Conservation (phyloP, 2,329 filamentous ascomycete species). For the Phialophora expanda region DNA sequence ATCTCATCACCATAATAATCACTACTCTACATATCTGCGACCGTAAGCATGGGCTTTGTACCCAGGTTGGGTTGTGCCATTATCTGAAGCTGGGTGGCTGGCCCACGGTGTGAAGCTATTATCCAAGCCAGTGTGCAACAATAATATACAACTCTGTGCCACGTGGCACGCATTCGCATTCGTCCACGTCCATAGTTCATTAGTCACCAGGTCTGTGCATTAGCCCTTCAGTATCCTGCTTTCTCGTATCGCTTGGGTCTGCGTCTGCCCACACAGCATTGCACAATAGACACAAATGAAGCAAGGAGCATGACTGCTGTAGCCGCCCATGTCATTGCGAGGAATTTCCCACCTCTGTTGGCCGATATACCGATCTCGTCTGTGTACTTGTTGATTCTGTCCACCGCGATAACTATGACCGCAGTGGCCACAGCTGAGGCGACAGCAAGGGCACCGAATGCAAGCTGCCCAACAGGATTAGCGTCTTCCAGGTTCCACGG, state of each 20-base stretch:
- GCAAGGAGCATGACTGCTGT: slow-evolving; percentile 52
- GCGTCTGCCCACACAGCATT: slow-evolving; percentile 29
- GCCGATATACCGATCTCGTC: slow-evolving; percentile 57
- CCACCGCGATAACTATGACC: slow-evolving; percentile 59
- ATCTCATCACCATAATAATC: not conserved
- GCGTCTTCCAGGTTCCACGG: not conserved
- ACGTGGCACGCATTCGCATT: not conserved
- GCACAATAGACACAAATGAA: slow-evolving; percentile 43
- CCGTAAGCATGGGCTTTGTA: too few species aligned
- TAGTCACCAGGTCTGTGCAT: not conserved
- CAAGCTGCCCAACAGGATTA: slow-evolving; percentile 46
- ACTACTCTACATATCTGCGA: not conserved
- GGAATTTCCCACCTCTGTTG: slow-evolving; percentile 59
- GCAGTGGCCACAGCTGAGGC: slow-evolving; percentile 77
- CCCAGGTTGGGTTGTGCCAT: not conserved
- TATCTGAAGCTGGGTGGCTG: not conserved
- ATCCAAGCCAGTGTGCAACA: not conserved
- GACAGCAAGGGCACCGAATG: slow-evolving; percentile 66
- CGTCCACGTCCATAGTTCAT: not conserved
- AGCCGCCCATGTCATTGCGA: slow-evolving; percentile 65
- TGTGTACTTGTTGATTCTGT: slow-evolving; percentile 61
- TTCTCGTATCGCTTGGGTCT: slow-evolving; percentile 26
- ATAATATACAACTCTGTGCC: slow-evolving; percentile 3
- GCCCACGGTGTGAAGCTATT: not conserved
- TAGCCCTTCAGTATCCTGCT: slow-evolving; percentile 20